These are phyloP conservation scores for Termitomyces sp. DNA, from an alignment of 768 basidiomycete genomes.

Conservation along the genomic window DNA sequence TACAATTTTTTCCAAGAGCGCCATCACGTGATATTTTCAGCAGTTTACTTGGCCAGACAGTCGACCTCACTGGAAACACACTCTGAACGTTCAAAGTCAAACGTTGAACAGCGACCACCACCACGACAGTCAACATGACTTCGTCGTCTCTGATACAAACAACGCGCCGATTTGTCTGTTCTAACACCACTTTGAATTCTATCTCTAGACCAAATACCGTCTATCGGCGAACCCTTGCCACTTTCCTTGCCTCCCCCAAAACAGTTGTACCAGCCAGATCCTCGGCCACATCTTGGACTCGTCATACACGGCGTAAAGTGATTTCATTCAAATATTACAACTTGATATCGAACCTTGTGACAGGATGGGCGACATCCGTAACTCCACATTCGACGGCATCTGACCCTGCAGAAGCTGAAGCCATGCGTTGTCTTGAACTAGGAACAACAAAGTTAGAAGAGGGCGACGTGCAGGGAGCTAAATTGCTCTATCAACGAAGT, in stretches of 20 bases:
- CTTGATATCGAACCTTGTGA: not conserved
- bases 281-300: slow-evolving; percentile 15
- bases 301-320: slow-evolving; percentile 25
- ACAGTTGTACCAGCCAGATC: slow-evolving; percentile 17
- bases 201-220: slow-evolving; percentile 5
- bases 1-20: slow-evolving; percentile 9
- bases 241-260: slow-evolving; percentile 14
- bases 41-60: too few relatives aligned
- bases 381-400: slow-evolving; percentile 78
- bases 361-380: slow-evolving; percentile 80
- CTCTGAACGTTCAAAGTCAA: too few relatives aligned
- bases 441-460: slow-evolving; percentile 84
- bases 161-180: slow-evolving; percentile 7
- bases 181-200: not conserved
- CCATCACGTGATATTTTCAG: slow-evolving; percentile 12
- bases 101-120: not conserved
- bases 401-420: slow-evolving; percentile 81
- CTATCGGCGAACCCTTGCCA: slow-evolving; percentile 14
- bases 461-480: slow-evolving; percentile 79
- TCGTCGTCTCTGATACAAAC: slow-evolving; percentile 14
- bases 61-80: too few relatives aligned
- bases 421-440: slow-evolving; percentile 73
- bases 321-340: not conserved
- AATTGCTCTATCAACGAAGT: slow-evolving; percentile 72
- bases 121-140: slow-evolving; percentile 16